These are phyloP conservation scores for Kalanchoe fedtschenkoi DNA, from an alignment of 164 flowering plant species.

Conservation along the genomic window DNA sequence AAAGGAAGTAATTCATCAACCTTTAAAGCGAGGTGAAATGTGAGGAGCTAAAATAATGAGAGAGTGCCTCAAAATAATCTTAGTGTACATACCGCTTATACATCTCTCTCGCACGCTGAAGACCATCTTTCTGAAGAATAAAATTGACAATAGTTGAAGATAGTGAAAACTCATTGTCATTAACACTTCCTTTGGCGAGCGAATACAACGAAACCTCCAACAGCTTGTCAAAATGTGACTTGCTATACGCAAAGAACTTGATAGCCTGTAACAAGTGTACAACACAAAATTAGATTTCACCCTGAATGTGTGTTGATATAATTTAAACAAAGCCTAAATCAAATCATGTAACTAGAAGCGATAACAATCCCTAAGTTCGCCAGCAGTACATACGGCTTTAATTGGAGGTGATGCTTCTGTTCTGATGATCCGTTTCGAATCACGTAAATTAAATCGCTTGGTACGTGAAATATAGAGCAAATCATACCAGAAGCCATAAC, in stretches of 20 bases:
- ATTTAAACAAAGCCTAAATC: too few relatives aligned
- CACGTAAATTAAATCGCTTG: neutral
- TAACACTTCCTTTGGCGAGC: constrained; percentile 42
- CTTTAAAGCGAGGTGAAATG: neutral
- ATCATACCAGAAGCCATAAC: constrained; percentile 82
- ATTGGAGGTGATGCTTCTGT: too few relatives aligned
- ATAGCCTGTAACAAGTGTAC: constrained; percentile 45
- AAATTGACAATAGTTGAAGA: constrained; percentile 52
- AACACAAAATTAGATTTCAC: neutral
- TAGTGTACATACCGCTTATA: constrained; percentile 50
- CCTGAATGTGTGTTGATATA: neutral
- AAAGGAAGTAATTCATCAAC: neutral
- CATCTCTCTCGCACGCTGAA: constrained; percentile 51
- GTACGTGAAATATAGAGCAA: neutral
- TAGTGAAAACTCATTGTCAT: constrained; percentile 46
- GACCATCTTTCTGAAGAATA: constrained; percentile 55
- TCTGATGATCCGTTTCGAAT: too few relatives aligned
- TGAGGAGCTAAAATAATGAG: neutral
- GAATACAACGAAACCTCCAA: constrained; percentile 36
- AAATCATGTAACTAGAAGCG: too few relatives aligned
- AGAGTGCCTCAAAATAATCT: neutral
- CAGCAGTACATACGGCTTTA: too few relatives aligned
- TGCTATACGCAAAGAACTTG: constrained; percentile 48
- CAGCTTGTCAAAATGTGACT: constrained; percentile 56
- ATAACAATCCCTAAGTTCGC: too few relatives aligned